These are phyloP conservation scores for Hemileccinum impolitum DNA, from an alignment of 768 basidiomycete genomes.

Conservation along the genomic window DNA sequence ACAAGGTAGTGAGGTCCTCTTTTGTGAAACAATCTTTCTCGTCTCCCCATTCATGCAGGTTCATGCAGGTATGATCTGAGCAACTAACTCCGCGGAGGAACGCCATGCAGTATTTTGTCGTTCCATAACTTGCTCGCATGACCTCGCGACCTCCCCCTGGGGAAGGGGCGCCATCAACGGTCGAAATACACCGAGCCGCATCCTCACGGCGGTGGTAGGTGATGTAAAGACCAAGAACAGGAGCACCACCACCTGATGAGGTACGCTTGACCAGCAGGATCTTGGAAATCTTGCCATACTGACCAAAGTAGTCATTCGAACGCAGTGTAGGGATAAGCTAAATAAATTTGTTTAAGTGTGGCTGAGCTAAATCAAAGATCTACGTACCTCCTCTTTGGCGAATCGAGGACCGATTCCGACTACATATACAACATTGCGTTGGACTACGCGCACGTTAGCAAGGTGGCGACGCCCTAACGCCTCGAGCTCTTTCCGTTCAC, in stretches of 20 bases:
- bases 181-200: conserved; percentile 87
- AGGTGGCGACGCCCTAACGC: conserved; percentile 78
- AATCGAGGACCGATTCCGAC: conserved; percentile 92
- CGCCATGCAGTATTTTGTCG: conserved; percentile 96
- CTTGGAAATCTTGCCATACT: conserved; percentile 97
- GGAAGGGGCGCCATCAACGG: conserved; percentile 88
- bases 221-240: conserved; percentile 91
- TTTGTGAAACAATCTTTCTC: conserved; percentile 98
- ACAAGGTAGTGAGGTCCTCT: conserved; percentile 93
- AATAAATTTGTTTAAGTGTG: conserved; percentile 2
- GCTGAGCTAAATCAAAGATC: background rate
- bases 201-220: conserved; percentile 94
- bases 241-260: conserved; percentile 64
- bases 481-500: conserved; percentile 94
- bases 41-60: conserved; percentile 97
- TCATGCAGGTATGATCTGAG: conserved; percentile 87
- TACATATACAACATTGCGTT: conserved; percentile 94
- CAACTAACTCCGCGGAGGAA: conserved; percentile 86
- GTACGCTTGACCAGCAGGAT: conserved; percentile 91
- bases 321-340: conserved; percentile 90
- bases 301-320: conserved; percentile 95
- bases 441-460: conserved; percentile 93
- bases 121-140: conserved; percentile 93
- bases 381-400: conserved; percentile 90
- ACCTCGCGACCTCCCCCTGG: conserved; percentile 87